Evolutionary conservation across 495 filamentous ascomycete species (phyloP), one percentile per base, ranked within the genome.

Genomic region (Penicillium cinerascens): DNA sequence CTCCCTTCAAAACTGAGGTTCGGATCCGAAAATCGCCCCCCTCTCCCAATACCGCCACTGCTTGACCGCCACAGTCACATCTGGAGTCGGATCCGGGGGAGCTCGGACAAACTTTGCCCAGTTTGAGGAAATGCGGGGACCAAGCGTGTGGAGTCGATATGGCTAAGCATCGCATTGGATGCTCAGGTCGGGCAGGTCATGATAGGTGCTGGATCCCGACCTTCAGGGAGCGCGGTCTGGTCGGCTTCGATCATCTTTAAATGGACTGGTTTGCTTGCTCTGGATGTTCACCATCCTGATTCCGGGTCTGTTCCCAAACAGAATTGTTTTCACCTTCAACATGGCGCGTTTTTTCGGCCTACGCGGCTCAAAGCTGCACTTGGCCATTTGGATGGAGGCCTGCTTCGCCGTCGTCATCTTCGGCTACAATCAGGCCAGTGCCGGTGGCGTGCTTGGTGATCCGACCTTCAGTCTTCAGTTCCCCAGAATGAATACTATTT

Each of bases 401-500:
- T 47, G 39, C 29, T 48, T 48, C 15, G 37, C 33, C 41, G 69
- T 68, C 55, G 61, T 68, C 23, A 49, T 72, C 10, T 73, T 74
- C 36, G 72, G 74, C 9, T 77, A 71, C 52, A 72, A 75, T 42
- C 59, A 73, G 29, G 63, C 68, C 7, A 56, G 58, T 40, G 55
- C 71, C 44, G 64, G 69, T 27, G 62, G 64, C 59, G 29, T 59
- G 1, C 46, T 55, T 29, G 43, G 44, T 2, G 41, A 50, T 11
- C 36, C 44, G 20, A 40, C 50, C 10, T 76, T 66, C 58, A 61
- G 64, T 6, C 54, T 52, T 23, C 69, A 68, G 16, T 78, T 78
- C 39, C 75, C 73, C 1, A 33, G 59, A 38, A 73, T 78, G 56
- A 64, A 78, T 52, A 78, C 75, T 0, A 45, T 70, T 4, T 57